These are phyloP conservation scores for Exophiala mesophila DNA, from an alignment of 2,329 filamentous ascomycete genomes.

Conservation along the genomic window DNA sequence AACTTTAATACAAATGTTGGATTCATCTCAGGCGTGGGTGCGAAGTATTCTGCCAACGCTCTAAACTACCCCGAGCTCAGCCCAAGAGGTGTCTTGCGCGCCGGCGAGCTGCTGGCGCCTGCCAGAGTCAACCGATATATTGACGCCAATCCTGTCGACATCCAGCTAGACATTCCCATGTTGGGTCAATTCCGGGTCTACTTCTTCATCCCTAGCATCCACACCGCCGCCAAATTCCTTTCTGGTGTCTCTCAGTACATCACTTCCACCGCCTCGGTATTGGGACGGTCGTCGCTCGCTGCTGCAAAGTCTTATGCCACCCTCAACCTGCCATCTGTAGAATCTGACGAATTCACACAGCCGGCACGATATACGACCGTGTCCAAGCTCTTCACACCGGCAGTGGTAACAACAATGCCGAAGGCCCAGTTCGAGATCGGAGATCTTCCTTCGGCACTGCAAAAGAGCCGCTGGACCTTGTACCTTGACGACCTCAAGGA, in stretches of 20 bases:
- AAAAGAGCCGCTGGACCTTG: constrained; percentile 65
- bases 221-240: constrained; percentile 54
- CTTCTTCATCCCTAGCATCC: constrained; percentile 62
- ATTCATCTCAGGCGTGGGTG: constrained; percentile 69
- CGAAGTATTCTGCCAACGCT: constrained; percentile 60
- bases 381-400: constrained; percentile 66
- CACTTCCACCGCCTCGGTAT: constrained; percentile 48
- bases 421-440: constrained; percentile 62
- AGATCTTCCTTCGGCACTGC: constrained; percentile 58
- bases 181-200: constrained; percentile 73
- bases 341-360: constrained; percentile 61
- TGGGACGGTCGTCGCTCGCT: constrained; percentile 55
- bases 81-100: constrained; percentile 31
- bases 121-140: constrained; percentile 69
- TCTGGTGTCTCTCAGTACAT: constrained; percentile 55
- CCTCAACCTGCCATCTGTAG: constrained; percentile 53
- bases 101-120: constrained; percentile 53
- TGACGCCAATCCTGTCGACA: constrained; percentile 71
- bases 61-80: constrained; percentile 52
- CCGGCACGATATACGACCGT: constrained; percentile 65
- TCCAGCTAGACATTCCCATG: constrained; percentile 73
- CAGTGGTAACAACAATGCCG: constrained; percentile 60
- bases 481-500: constrained; percentile 64
- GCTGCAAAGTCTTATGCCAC: constrained; percentile 59
- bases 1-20: constrained; percentile 68